A percentile compares a stretch with the other conserved stretches of the same genome.
phyloP scores from a whole-genome alignment of 805 yeast species.

The Candida pseudoglaebosa region DNA sequence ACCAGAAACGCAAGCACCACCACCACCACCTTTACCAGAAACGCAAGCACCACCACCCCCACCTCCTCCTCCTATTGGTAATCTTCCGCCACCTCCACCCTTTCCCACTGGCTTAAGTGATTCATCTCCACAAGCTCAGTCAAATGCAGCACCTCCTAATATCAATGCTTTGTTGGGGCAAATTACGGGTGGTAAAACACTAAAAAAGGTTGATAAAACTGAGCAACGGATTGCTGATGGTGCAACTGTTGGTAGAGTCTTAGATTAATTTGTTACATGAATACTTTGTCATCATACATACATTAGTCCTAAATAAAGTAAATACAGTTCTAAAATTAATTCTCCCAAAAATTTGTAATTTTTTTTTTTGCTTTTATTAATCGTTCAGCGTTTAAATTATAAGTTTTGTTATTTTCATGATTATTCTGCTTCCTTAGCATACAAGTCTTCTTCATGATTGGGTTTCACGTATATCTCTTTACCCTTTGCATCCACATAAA shows the following conservation, averaged over 20 bases:
- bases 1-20: conserved; percentile 20
- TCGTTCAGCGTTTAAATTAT: too few relatives aligned
- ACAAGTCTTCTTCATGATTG: conserved; percentile 24
- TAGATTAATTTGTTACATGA: conserved; percentile 4
- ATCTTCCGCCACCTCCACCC: conserved; percentile 21
- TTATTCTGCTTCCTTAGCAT: not conserved
- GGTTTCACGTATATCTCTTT: conserved; percentile 25
- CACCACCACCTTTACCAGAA: conserved; percentile 21
- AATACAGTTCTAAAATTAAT: conserved; percentile 3
- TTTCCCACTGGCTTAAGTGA: conserved; percentile 12
- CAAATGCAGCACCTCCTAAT: conserved; percentile 36
- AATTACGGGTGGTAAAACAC: conserved; percentile 48
- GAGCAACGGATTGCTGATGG: conserved; percentile 46
- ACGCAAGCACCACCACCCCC: conserved; percentile 18
- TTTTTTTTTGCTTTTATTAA: not conserved
- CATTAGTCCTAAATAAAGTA: conserved; percentile 1
- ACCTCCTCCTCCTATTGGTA: conserved; percentile 12
- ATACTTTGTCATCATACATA: not conserved
- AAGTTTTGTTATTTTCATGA: conserved; percentile 7
- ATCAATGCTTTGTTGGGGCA: conserved; percentile 54
- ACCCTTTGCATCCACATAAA: conserved; percentile 23
- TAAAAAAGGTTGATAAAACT: conserved; percentile 48
- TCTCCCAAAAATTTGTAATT: not conserved
- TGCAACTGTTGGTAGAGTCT: conserved; percentile 49
- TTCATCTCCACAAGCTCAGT: conserved; percentile 21